These are phyloP conservation scores for Nidula microcarpa DNA, from an alignment of 768 basidiomycete species.

Conservation along the genomic window DNA sequence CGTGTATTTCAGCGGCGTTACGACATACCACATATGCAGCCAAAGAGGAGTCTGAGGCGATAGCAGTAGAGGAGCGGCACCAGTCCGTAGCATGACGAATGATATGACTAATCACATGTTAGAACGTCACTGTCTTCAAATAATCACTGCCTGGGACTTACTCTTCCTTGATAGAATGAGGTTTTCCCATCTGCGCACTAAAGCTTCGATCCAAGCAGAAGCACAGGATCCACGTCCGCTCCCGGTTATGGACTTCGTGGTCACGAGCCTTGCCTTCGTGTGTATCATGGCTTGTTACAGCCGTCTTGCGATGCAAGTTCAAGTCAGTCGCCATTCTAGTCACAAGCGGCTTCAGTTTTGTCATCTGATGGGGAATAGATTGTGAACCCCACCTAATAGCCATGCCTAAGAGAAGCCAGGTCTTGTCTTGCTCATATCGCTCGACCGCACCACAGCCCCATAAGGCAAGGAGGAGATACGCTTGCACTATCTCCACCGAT, in stretches of 20 bases:
- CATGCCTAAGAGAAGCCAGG: conserved; percentile 89
- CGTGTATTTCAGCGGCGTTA: background rate
- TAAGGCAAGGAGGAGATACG: conserved; percentile 81
- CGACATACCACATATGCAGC: conserved; percentile 73
- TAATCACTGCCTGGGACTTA: conserved; percentile 32
- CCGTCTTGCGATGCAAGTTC: conserved; percentile 89
- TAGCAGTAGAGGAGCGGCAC: conserved; percentile 64
- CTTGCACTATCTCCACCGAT: conserved; percentile 93
- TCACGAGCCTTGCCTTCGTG: conserved; percentile 80
- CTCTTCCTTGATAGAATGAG: conserved; percentile 92
- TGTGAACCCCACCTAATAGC: conserved; percentile 56
- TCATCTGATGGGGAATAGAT: background rate
- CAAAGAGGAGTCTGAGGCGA: conserved; percentile 62
- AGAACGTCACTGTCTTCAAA: background rate
- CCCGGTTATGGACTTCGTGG: conserved; percentile 87
- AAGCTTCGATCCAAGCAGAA: conserved; percentile 85
- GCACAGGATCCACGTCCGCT: conserved; percentile 91
- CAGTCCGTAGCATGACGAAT: conserved; percentile 80
- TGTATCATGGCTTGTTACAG: conserved; percentile 55
- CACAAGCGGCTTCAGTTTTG: background rate
- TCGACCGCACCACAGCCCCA: conserved; percentile 97
- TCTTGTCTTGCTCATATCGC: conserved; percentile 94
- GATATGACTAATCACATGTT: conserved; percentile 55
- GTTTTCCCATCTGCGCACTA: conserved; percentile 97
- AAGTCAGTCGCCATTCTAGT: conserved; percentile 91